phyloP scores from a whole-genome alignment of 805 yeast species.

The Wilhelminamyces savonicus region DNA sequence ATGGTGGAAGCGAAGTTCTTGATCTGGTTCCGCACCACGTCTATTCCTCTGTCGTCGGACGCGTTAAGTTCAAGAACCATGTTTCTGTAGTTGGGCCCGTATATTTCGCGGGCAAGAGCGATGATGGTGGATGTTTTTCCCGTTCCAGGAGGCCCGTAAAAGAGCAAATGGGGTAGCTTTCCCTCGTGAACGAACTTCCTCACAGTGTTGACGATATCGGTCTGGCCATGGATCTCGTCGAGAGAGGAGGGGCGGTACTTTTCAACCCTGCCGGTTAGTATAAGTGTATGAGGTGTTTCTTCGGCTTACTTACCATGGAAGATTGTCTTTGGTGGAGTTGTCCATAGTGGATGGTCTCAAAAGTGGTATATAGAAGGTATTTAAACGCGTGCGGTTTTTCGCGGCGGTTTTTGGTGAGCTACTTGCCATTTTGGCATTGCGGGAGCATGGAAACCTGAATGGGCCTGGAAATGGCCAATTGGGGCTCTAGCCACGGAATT shows the following conservation, averaged over 20 bases:
- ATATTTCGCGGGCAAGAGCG: constrained; percentile 82
- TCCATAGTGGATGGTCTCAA: too few relatives aligned
- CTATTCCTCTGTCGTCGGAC: constrained; percentile 95
- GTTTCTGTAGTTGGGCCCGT: constrained; percentile 72
- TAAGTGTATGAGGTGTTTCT: too few relatives aligned
- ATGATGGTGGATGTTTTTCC: constrained; percentile 87
- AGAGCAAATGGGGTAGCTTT: constrained; percentile 81
- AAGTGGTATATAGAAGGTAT: too few relatives aligned
- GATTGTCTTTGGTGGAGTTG: constrained; percentile 4
- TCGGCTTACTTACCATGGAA: constrained; percentile 11
- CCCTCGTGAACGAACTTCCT: constrained; percentile 79
- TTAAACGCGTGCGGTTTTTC: too few relatives aligned
- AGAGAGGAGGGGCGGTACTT: constrained; percentile 84
- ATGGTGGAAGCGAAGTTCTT: constrained; percentile 94
- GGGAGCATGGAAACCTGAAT: too few relatives aligned
- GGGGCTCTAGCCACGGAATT: too few relatives aligned
- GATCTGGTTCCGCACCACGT: constrained; percentile 95
- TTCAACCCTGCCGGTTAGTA: constrained; percentile 69
- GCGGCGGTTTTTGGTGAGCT: too few relatives aligned
- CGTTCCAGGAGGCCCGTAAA: constrained; percentile 95
- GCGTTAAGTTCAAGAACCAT: constrained; percentile 96
- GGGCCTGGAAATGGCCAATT: too few relatives aligned
- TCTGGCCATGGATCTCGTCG: constrained; percentile 89
- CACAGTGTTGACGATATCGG: constrained; percentile 78
- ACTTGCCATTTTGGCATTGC: too few relatives aligned